Base-by-base conservation (phyloP, 257 asterid genomes). In the Gardenia jasminoides region DNA sequence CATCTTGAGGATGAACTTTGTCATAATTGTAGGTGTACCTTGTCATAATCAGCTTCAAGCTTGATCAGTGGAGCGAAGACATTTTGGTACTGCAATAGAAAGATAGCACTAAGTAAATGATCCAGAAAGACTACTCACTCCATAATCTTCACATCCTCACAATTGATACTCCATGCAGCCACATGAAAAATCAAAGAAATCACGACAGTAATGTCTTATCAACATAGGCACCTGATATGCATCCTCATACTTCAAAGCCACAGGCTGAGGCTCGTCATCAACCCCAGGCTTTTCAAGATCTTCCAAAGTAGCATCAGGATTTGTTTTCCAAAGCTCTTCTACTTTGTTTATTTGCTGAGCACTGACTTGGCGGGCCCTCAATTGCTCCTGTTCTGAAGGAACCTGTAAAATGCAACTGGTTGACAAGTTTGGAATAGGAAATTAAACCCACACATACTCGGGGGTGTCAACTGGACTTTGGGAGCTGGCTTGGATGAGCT, bases 281-380 rank as follows among this genome's bases (percentile, higher is more conserved):
- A 96, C 98, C 36, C 99, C 98, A 73, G 99, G 99, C 92, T 96
- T 93, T 92, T 96, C 98, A 76, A 96, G 99, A 89, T 96, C 99
- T 86, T 93, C 99, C 85, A 96, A 81, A 74, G 93, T 82, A 75
- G 99, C 98, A 84, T 96, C 98, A 48, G 98, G 97, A 80, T 96
- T 96, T 76, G 99, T 86, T 83, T 96, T 96, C 99, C 99, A 96
- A 67, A 96, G 96, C 92, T 96, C 99, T 87, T 96, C 99, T 66
- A 96, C 93, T 84, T 93, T 96, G 83, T 96, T 96, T 87, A 96
- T 96, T 88, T 96, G 99, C 80, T 96, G 99, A 62, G 99, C 98
- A 76, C 97, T 93, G 71, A 93, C 91, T 80, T 96, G 99, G 24
- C 99, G 97, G 73, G 99, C 99, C 88, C 98, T 87, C 87, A 96